Base-by-base conservation (phyloP, 441 rosid genomes). In the Codiaeum variegatum region DNA sequence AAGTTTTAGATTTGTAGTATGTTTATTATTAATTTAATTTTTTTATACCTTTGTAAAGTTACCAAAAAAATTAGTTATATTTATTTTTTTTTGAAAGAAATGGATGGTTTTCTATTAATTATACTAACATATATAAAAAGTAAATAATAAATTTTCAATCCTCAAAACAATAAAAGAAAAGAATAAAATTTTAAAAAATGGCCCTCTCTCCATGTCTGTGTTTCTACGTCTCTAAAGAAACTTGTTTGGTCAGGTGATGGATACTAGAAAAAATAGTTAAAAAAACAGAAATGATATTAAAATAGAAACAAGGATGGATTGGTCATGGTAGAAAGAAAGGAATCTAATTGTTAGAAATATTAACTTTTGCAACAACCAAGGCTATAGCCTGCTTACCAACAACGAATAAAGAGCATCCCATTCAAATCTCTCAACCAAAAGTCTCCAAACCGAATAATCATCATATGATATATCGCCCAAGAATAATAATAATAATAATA, bases 321-420 rank as follows among this genome's bases (percentile, higher is more conserved):
- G 85, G 85, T 73, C 76, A 70, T 40, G 76, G 42, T 79, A 76
- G 85, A 82, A 88, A 85, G 96, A 81, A 90, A 88, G 84, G 96
- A 90, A 90, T 90, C 88, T 83, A 77, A 69, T 0, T 47, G 70
- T 66, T 29, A 5, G 62, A 72, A 34, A 2, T 40, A 0, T 81
- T 79, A 79, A 88, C 52, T 87, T 88, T 88, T 86, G 83, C 83
- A 77, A 86, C 81, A 83, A 84, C 90, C 93, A 85, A 90, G 78
- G 88, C 83, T 69, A 83, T 2, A n/a, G 15, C 79, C 74, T 79
- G 73, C 82, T 84, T 78, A 81, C 78, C 83, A 75, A 77, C 90
- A 83, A 86, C 85, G 87, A 88, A 87, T 76, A 47, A 47, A 47
- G 52, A 47, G 52, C 21, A 46, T 1, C 16, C 3, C 67, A 78